These are phyloP conservation scores for Claviceps humidiphila DNA, from an alignment of 2,329 filamentous ascomycete species.

Conservation along the genomic window DNA sequence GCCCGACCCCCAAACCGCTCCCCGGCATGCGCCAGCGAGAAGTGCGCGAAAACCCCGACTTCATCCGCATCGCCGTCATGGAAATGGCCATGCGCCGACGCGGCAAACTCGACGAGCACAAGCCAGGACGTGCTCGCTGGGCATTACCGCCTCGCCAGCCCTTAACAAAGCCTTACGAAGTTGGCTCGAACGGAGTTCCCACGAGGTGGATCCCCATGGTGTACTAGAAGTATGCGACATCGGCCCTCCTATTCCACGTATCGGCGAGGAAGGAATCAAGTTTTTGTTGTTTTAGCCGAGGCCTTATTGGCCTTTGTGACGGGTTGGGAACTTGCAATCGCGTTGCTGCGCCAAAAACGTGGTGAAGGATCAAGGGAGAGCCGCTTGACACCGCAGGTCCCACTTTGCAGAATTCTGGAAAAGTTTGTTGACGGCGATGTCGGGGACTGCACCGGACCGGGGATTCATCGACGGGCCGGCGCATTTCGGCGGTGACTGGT, in stretches of 20 bases:
- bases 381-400: background rate
- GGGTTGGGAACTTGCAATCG: too few relatives aligned
- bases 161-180: constrained; percentile 38
- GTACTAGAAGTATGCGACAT: constrained; percentile 9
- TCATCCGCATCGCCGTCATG: constrained; percentile 58
- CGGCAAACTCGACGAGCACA: constrained; percentile 52
- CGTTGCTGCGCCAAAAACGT: background rate
- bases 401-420: constrained; percentile 2
- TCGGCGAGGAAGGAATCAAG: background rate
- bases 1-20: constrained; percentile 18
- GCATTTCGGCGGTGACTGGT: too few relatives aligned
- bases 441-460: too few relatives aligned
- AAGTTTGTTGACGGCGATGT: background rate
- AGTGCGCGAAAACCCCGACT: constrained; percentile 57
- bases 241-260: background rate
- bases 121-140: constrained; percentile 54
- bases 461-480: too few relatives aligned
- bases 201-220: constrained; percentile 39
- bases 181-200: constrained; percentile 45
- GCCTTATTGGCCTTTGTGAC: background rate
- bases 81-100: constrained; percentile 58
- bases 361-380: background rate
- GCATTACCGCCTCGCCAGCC: constrained; percentile 52
- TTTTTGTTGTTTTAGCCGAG: background rate
- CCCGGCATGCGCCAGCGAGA: constrained; percentile 47